Percentiles rank a stretch among this genome's conserved stretches.
phyloP scores from a whole-genome alignment of 2,329 filamentous ascomycete genomes.

The Lasiodiplodia gonubiensis region DNA sequence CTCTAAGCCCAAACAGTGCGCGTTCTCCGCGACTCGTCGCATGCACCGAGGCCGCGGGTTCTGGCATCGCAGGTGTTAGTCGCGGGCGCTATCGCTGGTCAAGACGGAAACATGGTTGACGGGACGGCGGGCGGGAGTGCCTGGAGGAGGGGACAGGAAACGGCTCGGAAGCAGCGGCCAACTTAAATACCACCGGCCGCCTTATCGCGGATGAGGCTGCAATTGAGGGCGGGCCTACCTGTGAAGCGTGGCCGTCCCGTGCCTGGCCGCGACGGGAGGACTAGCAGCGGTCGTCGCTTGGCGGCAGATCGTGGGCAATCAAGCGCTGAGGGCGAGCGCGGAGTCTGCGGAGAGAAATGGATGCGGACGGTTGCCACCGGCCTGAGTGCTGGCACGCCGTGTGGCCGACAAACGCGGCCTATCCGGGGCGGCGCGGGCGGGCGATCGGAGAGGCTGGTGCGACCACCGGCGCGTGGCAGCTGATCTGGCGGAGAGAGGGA shows the following conservation, averaged over 20 bases:
- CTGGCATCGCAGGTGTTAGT: slow-evolving; percentile 27
- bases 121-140: slow-evolving; percentile 23
- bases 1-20: slow-evolving; percentile 26
- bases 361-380: slow-evolving; percentile 10
- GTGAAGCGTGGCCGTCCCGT: slow-evolving; percentile 20
- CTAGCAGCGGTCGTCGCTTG: slow-evolving; percentile 24
- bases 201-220: slow-evolving; percentile 26
- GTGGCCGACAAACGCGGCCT: not conserved
- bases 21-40: slow-evolving; percentile 28
- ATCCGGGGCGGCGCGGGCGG: slow-evolving; percentile 7
- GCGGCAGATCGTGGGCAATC: slow-evolving; percentile 26
- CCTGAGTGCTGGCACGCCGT: slow-evolving; percentile 3
- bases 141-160: slow-evolving; percentile 20
- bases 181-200: slow-evolving; percentile 23
- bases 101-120: slow-evolving; percentile 25
- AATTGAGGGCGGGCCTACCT: slow-evolving; percentile 23
- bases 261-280: slow-evolving; percentile 21
- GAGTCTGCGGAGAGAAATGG: slow-evolving; percentile 16
- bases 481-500: slow-evolving; percentile 15
- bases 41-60: slow-evolving; percentile 24
- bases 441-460: slow-evolving; percentile 14
- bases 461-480: slow-evolving; percentile 18
- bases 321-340: slow-evolving; percentile 14
- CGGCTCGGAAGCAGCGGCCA: slow-evolving; percentile 22
- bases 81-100: slow-evolving; percentile 26